Percentiles rank a stretch among this genome's conserved stretches.
phyloP scores from a whole-genome alignment of 257 asterid species.

The Rehmannia glutinosa region DNA sequence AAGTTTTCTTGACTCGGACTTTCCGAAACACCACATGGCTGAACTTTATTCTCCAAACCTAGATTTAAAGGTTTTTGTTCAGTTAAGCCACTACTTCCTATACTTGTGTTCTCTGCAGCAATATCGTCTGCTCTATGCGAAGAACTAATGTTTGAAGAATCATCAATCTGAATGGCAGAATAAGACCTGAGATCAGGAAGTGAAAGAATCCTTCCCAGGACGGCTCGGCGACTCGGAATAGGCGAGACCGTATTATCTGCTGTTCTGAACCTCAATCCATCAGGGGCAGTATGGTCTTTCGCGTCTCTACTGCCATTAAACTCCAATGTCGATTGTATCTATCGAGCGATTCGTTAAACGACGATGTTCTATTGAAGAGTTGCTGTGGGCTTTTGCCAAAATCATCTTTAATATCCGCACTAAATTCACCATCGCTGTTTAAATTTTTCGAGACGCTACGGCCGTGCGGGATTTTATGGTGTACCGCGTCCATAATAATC shows the following conservation, averaged over 20 bases:
- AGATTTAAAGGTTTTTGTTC: conserved; percentile 20
- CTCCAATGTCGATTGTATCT: conserved; percentile 46
- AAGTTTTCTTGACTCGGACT: conserved; percentile 25
- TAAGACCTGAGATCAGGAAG: conserved; percentile 68
- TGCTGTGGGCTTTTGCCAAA: conserved; percentile 7
- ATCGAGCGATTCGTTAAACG: conserved; percentile 48
- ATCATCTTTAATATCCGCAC: not conserved
- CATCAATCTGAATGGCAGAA: conserved; percentile 40
- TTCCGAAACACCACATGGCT: conserved; percentile 2
- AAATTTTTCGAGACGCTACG: conserved; percentile 5
- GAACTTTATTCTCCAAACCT: conserved; percentile 27
- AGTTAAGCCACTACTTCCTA: conserved; percentile 13
- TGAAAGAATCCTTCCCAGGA: conserved; percentile 57
- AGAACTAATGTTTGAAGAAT: conserved; percentile 21
- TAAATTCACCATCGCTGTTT: too few relatives aligned
- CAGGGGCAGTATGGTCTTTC: conserved; percentile 22
- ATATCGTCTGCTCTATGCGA: not conserved
- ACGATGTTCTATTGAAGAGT: conserved; percentile 40
- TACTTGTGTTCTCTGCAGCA: not conserved
- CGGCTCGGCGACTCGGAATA: conserved; percentile 7
- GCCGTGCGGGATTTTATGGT: conserved; percentile 69
- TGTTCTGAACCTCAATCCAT: conserved; percentile 25
- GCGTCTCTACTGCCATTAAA: conserved; percentile 24
- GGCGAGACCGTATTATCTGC: conserved; percentile 17
- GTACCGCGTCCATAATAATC: conserved; percentile 69